A percentile compares a stretch with the other conserved stretches of the same genome.
These are phyloP conservation scores for Talaromyces ruber DNA, from an alignment of 495 filamentous ascomycete genomes.

Conservation along the genomic window DNA sequence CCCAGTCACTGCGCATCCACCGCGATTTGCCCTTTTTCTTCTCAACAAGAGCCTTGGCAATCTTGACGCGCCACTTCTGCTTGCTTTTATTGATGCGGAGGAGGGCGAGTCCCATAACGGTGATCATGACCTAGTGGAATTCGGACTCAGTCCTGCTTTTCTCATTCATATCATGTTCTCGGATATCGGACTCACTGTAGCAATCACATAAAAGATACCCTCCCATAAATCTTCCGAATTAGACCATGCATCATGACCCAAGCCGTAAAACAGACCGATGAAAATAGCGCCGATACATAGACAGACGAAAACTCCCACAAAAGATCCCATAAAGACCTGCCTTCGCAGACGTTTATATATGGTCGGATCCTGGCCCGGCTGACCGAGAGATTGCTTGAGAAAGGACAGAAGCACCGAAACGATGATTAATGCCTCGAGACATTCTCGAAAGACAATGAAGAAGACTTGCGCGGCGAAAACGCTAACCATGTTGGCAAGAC, in stretches of 20 bases:
- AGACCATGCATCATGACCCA: conserved; percentile 57
- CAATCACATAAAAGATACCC: conserved; percentile 62
- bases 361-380: conserved; percentile 36
- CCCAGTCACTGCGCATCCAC: conserved; percentile 5
- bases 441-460: conserved; percentile 82
- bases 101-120: conserved; percentile 67
- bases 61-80: conserved; percentile 75
- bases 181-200: no score
- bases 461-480: conserved; percentile 68
- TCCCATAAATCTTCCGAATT: conserved; percentile 69
- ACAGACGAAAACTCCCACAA: conserved; percentile 55
- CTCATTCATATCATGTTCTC: no score
- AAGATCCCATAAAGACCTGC: conserved; percentile 69
- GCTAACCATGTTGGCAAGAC: no score
- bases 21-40: conserved; percentile 10
- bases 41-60: conserved; percentile 54
- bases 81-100: conserved; percentile 78
- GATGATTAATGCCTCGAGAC: conserved; percentile 70
- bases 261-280: conserved; percentile 72
- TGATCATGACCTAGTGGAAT: no score
- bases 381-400: conserved; percentile 66
- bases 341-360: conserved; percentile 60
- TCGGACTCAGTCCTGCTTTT: no score
- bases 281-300: conserved; percentile 60
- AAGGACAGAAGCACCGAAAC: conserved; percentile 77